Evolutionary conservation across 352 stramenopile species (phyloP).

Genomic region (Phytopythium delawarense): DNA sequence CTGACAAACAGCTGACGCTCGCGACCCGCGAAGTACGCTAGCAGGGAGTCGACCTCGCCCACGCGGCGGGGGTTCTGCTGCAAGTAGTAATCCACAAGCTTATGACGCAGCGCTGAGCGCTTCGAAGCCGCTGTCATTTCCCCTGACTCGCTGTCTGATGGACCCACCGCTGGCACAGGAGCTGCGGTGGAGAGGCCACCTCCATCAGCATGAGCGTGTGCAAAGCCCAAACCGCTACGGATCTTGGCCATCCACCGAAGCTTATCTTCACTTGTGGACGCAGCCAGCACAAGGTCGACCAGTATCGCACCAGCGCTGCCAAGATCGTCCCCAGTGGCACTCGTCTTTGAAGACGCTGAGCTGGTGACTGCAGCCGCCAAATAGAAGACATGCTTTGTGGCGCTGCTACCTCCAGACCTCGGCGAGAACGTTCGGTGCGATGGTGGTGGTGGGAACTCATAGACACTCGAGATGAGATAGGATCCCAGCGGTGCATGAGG

Average conservation of each 20-base stretch:
- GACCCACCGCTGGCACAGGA: not conserved
- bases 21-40: slow-evolving; percentile 53
- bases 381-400: slow-evolving; percentile 6
- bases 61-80: slow-evolving; percentile 89
- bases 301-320: not conserved
- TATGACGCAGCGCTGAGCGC: slow-evolving; percentile 18
- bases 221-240: slow-evolving; percentile 32
- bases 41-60: slow-evolving; percentile 67
- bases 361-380: not conserved
- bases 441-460: slow-evolving; percentile 30
- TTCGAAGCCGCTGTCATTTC: not conserved
- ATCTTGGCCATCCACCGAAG: slow-evolving; percentile 55
- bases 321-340: not conserved
- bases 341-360: not conserved
- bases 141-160: not conserved
- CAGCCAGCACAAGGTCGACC: slow-evolving; percentile 27
- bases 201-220: slow-evolving; percentile 8
- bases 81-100: slow-evolving; percentile 88
- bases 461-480: slow-evolving; percentile 39
- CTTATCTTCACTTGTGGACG: slow-evolving; percentile 36
- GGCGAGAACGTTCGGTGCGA: slow-evolving; percentile 1
- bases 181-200: not conserved
- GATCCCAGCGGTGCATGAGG: slow-evolving; percentile 27
- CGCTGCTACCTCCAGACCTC: not conserved
- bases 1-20: slow-evolving; percentile 54